Percentiles rank a stretch among this genome's conserved stretches.
Evolutionary conservation across 2,329 filamentous ascomycete species (phyloP).

Genomic region (Zarea fungicola): DNA sequence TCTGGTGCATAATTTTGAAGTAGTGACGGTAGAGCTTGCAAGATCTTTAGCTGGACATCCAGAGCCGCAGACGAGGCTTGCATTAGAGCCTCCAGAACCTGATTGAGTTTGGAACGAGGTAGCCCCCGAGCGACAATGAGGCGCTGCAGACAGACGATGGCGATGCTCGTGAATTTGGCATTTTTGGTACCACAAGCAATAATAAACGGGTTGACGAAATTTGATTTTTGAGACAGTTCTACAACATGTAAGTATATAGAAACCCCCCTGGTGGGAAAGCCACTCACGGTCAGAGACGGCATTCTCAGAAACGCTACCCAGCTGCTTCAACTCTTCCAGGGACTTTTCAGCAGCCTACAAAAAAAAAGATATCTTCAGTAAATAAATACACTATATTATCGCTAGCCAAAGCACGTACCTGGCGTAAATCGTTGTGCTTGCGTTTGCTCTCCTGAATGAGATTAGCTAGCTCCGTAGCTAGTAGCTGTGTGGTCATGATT

Average conservation of each 20-base stretch:
- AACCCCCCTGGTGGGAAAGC: not conserved
- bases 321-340: constrained; percentile 73
- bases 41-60: constrained; percentile 91
- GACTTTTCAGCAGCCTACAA: constrained; percentile 84
- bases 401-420: constrained; percentile 45
- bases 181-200: constrained; percentile 89
- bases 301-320: constrained; percentile 30
- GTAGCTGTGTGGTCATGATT: constrained; percentile 85
- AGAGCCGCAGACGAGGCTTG: constrained; percentile 75
- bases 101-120: constrained; percentile 71
- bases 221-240: constrained; percentile 78
- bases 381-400: not conserved
- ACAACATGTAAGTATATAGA: constrained; percentile 19
- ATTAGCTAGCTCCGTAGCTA: constrained; percentile 81
- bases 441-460: constrained; percentile 94
- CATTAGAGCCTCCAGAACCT: constrained; percentile 81
- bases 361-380: not conserved
- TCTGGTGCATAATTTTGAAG: constrained; percentile 85
- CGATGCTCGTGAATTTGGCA: constrained; percentile 82
- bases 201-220: constrained; percentile 90
- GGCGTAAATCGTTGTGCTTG: constrained; percentile 84
- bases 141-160: constrained; percentile 81
- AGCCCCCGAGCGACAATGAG: constrained; percentile 79
- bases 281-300: constrained; percentile 33
- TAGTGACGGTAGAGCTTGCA: constrained; percentile 84